Evolutionary conservation across 805 yeast genomes (phyloP).

Genomic region (Candida qinlingensis): DNA sequence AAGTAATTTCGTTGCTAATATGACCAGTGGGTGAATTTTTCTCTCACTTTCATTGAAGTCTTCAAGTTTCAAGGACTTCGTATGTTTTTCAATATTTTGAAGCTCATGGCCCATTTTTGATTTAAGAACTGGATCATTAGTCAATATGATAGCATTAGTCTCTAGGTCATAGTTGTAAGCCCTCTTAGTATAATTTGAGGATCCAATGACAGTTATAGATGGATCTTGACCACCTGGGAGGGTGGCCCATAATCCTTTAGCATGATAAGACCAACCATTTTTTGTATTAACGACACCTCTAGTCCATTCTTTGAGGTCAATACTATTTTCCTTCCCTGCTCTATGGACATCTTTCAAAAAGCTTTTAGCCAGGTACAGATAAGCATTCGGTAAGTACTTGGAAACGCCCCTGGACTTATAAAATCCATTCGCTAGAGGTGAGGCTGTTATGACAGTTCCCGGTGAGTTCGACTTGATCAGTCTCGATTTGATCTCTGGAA

Average conservation of each 20-base stretch:
- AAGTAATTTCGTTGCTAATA: constrained; percentile 56
- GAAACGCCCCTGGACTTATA: constrained; percentile 80
- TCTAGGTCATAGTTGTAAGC: constrained; percentile 87
- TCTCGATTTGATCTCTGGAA: constrained; percentile 59
- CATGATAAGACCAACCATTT: constrained; percentile 96
- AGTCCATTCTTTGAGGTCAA: constrained; percentile 77
- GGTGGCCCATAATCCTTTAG: constrained; percentile 88
- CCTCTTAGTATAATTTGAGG: constrained; percentile 88
- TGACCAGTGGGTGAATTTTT: constrained; percentile 56
- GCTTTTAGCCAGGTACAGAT: constrained; percentile 64
- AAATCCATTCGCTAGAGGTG: constrained; percentile 92
- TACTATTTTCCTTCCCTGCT: constrained; percentile 36
- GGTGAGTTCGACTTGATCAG: constrained; percentile 52
- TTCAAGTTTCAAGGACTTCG: constrained; percentile 46
- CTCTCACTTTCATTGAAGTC: constrained; percentile 64
- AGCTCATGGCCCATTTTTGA: constrained; percentile 56
- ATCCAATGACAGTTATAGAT: constrained; percentile 77
- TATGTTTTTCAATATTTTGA: constrained; percentile 48
- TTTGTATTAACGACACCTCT: constrained; percentile 77
- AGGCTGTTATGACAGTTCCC: constrained; percentile 81
- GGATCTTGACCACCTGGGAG: constrained; percentile 56
- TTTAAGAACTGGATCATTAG: constrained; percentile 59
- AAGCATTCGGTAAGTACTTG: constrained; percentile 79
- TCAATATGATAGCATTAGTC: constrained; percentile 75
- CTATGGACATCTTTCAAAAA: constrained; percentile 52